Conservation (phyloP, 176 grass and related monocot species). For the Oryza meyeriana region DNA sequence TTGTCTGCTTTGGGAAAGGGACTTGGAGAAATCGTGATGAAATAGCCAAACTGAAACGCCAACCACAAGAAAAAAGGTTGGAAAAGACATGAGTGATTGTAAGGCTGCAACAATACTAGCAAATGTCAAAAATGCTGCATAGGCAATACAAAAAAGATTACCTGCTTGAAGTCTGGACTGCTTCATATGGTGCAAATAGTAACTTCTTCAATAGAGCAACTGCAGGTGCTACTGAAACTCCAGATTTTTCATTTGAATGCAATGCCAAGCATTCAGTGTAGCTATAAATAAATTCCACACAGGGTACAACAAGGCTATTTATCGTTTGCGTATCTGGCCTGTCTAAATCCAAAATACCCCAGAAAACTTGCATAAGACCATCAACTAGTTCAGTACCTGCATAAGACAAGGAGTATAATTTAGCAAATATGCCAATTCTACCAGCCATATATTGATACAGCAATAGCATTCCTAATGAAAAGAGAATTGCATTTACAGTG, state of each 20-base stretch:
- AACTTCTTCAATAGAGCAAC: slow-evolving; percentile 85
- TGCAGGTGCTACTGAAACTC: slow-evolving; percentile 74
- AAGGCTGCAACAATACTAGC: neutral
- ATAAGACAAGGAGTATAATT: slow-evolving; percentile 25
- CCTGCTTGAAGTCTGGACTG: slow-evolving; percentile 99
- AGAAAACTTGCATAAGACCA: slow-evolving; percentile 95
- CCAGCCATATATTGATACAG: neutral
- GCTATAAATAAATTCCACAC: slow-evolving; percentile 95
- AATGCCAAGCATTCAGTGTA: slow-evolving; percentile 90
- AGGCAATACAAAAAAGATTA: slow-evolving; percentile 35
- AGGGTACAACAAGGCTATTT: slow-evolving; percentile 93
- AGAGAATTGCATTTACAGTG: neutral
- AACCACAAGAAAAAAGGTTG: slow-evolving; percentile 16
- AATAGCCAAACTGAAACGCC: slow-evolving; percentile 84
- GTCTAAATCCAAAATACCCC: slow-evolving; percentile 88
- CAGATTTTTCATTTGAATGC: slow-evolving; percentile 56
- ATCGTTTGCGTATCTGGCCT: slow-evolving; percentile 92
- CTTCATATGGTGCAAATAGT: slow-evolving; percentile 95
- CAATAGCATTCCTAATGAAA: neutral
- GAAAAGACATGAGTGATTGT: slow-evolving; percentile 8
- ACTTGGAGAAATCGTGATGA: slow-evolving; percentile 97
- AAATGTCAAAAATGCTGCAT: slow-evolving; percentile 19
- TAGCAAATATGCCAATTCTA: slow-evolving; percentile 8
- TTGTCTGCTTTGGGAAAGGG: slow-evolving; percentile 98
- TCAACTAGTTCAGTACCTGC: slow-evolving; percentile 84